Conservation (phyloP, 371 early-diverging fungal genomes). For the Capillidium rhysosporum region DNA sequence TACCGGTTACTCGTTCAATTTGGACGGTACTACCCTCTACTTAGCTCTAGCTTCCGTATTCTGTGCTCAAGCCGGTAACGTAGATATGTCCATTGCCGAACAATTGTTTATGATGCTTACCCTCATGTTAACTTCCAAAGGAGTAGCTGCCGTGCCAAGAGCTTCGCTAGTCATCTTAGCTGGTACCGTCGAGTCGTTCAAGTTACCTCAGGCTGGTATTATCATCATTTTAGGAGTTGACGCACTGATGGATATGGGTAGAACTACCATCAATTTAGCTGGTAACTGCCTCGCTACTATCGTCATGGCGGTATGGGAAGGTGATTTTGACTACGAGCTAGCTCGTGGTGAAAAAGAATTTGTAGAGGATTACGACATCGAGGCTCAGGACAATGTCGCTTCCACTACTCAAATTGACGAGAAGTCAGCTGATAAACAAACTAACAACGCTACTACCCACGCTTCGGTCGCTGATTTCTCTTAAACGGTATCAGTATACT, state of each 20-base stretch:
- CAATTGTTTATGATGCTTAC: conserved; percentile 53
- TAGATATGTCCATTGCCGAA: conserved; percentile 27
- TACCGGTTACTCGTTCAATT: conserved; percentile 62
- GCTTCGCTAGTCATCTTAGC: conserved; percentile 44
- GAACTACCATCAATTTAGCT: conserved; percentile 47
- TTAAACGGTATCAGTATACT: no score
- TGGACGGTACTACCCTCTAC: conserved; percentile 65
- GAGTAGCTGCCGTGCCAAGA: conserved; percentile 63
- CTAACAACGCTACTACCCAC: no score
- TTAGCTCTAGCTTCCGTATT: conserved; percentile 41
- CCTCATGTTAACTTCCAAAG: conserved; percentile 55
- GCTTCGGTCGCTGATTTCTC: no score
- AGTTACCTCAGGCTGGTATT: conserved; percentile 32
- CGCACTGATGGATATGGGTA: conserved; percentile 60
- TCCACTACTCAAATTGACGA: no score
- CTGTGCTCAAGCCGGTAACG: conserved; percentile 40
- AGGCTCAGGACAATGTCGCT: no score
- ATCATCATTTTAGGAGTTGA: conserved; percentile 47
- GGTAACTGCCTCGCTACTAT: conserved; percentile 58
- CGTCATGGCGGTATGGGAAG: conserved; percentile 52
- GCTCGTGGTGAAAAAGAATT: conserved; percentile 12
- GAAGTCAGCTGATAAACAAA: no score
- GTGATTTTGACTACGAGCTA: conserved; percentile 33
- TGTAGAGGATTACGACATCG: neutral
- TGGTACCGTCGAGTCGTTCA: conserved; percentile 25